Evolutionary conservation across 2,329 filamentous ascomycete genomes (phyloP).

Genomic region (Exophiala sp.): DNA sequence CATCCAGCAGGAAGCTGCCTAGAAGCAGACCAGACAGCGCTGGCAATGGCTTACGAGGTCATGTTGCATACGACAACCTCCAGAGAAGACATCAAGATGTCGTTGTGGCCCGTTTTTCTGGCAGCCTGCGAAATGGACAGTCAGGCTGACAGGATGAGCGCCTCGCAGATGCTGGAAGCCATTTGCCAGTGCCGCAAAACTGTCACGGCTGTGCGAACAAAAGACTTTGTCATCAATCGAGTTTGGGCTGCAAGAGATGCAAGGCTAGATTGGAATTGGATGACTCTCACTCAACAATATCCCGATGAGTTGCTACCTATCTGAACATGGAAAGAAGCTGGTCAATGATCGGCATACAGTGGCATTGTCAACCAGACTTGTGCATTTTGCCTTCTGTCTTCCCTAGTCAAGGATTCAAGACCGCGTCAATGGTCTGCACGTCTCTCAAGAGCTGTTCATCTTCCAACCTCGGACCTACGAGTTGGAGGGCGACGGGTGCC

Average conservation of each 20-base stretch:
- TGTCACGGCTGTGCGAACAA: constrained; percentile 29
- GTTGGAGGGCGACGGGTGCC: constrained; percentile 34
- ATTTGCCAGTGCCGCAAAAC: constrained; percentile 30
- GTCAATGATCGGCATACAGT: no score
- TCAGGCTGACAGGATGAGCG: constrained; percentile 27
- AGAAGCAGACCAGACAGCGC: constrained; percentile 27
- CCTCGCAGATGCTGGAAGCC: constrained; percentile 28
- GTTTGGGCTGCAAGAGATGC: constrained; percentile 32
- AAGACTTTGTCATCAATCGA: constrained; percentile 28
- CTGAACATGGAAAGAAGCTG: no score
- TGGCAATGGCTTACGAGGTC: constrained; percentile 32
- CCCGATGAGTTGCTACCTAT: constrained; percentile 33
- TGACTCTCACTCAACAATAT: constrained; percentile 29
- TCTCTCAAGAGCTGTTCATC: constrained; percentile 34
- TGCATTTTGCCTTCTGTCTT: not conserved
- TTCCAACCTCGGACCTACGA: constrained; percentile 32
- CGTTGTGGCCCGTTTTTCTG: constrained; percentile 33
- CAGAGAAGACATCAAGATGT: constrained; percentile 30
- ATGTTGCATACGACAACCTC: constrained; percentile 28
- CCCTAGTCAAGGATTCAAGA: constrained; percentile 3
- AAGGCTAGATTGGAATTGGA: constrained; percentile 32
- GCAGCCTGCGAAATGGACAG: constrained; percentile 30
- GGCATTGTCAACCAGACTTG: no score
- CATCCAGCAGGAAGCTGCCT: constrained; percentile 25
- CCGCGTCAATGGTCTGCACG: constrained; percentile 31